Evolutionary conservation across 2,329 filamentous ascomycete species (phyloP).

Genomic region (Xylaria sp.): DNA sequence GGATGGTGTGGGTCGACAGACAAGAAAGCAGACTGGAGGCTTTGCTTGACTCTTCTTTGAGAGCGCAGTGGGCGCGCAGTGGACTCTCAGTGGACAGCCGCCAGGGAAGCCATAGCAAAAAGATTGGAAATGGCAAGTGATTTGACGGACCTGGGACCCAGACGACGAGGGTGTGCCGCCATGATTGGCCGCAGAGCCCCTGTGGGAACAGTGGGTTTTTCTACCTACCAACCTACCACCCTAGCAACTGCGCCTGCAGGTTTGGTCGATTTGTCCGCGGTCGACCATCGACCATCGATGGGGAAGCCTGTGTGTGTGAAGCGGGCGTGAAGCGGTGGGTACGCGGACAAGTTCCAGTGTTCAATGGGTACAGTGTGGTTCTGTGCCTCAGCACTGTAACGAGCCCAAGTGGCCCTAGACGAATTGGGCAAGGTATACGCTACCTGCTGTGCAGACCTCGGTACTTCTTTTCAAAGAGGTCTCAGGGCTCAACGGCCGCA

Average conservation of each 20-base stretch:
- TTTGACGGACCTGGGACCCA: constrained; percentile 36
- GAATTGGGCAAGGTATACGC: background rate
- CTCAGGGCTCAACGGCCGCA: background rate
- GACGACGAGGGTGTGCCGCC: background rate
- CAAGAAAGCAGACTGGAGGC: background rate
- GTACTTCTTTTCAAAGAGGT: constrained; percentile 15
- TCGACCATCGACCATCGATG: background rate
- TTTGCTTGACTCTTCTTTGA: constrained; percentile 22
- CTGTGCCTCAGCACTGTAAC: background rate
- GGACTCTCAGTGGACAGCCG: constrained; percentile 9
- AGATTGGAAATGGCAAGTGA: constrained; percentile 41
- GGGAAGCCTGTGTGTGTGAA: background rate
- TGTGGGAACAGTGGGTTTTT: constrained; percentile 11
- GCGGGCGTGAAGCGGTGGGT: constrained; percentile 3
- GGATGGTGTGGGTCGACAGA: constrained; percentile 14
- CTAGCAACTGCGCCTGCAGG: background rate
- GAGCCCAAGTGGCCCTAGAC: background rate
- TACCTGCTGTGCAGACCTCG: constrained; percentile 1
- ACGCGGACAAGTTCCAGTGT: constrained; percentile 10
- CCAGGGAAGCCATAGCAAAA: constrained; percentile 19
- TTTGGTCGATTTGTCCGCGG: background rate
- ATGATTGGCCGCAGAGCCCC: constrained; percentile 17
- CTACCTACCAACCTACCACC: background rate
- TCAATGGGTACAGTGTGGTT: background rate
- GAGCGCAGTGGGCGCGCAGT: constrained; percentile 5